phyloP scores from a whole-genome alignment of 441 rosid genomes.

The Mallotus japonicus region DNA sequence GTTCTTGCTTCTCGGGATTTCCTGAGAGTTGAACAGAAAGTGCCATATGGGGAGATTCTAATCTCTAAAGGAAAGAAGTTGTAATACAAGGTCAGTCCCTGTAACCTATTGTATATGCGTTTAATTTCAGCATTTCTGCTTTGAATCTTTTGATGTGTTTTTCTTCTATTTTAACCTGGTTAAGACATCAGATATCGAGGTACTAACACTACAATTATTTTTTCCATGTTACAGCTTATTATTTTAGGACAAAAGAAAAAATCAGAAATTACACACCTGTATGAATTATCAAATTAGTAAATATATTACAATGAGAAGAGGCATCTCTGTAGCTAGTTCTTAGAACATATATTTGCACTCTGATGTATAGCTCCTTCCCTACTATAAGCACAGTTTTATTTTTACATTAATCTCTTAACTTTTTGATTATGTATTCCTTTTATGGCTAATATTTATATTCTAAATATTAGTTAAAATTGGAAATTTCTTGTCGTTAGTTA shows the following conservation, averaged over 20 bases:
- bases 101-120: background rate
- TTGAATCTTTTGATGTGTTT: background rate
- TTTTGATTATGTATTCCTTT: background rate
- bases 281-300: background rate
- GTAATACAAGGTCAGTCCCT: constrained; percentile 31
- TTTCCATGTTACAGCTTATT: constrained; percentile 13
- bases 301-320: background rate
- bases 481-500: background rate
- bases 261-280: background rate
- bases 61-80: constrained; percentile 67
- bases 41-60: constrained; percentile 69
- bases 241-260: background rate
- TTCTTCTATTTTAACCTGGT: background rate
- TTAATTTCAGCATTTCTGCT: background rate
- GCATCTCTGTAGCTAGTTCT: no score
- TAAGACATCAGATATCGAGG: background rate
- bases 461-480: background rate
- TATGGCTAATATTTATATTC: background rate
- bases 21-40: constrained; percentile 55
- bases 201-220: background rate
- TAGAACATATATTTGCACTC: no score
- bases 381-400: background rate
- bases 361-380: no score
- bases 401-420: background rate
- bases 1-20: constrained; percentile 63